Evolutionary conservation across 2,329 filamentous ascomycete genomes (phyloP).

Genomic region (Arthrobotrys musiformis): DNA sequence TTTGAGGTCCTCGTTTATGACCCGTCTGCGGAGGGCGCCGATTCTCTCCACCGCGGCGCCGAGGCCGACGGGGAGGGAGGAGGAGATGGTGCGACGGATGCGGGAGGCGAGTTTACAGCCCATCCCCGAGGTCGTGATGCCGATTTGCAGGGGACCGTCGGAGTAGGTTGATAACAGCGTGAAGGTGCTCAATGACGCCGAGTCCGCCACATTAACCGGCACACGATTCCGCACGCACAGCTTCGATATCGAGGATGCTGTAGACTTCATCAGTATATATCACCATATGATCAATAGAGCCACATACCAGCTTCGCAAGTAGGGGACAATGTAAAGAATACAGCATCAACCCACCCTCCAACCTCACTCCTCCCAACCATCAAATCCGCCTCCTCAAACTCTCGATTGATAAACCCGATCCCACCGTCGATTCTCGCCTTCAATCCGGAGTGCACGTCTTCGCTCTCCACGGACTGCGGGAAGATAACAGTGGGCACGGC

Average conservation of each 20-base stretch:
- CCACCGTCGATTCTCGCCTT: slow-evolving; percentile 64
- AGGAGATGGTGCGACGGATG: slow-evolving; percentile 84
- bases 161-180: slow-evolving; percentile 86
- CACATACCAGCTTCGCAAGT: slow-evolving; percentile 62
- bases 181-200: slow-evolving; percentile 86
- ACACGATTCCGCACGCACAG: slow-evolving; percentile 83
- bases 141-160: slow-evolving; percentile 92
- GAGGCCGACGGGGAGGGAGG: slow-evolving; percentile 81
- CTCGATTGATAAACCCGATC: slow-evolving; percentile 63
- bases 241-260: slow-evolving; percentile 75
- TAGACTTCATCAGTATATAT: not conserved
- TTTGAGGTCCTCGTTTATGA: slow-evolving; percentile 77
- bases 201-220: slow-evolving; percentile 91
- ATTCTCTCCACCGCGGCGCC: slow-evolving; percentile 81
- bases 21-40: slow-evolving; percentile 75
- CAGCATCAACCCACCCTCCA: slow-evolving; percentile 81
- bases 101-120: slow-evolving; percentile 93
- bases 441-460: slow-evolving; percentile 69
- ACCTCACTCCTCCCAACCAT: slow-evolving; percentile 85
- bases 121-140: slow-evolving; percentile 92
- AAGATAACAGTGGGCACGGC: slow-evolving; percentile 83
- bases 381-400: slow-evolving; percentile 72
- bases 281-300: not conserved
- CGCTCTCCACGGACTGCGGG: slow-evolving; percentile 68
- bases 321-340: slow-evolving; percentile 87